Evolutionary conservation across 2,329 filamentous ascomycete genomes (phyloP), one percentile per base, ranked within the genome.

Genomic region (Daldinia sp.): DNA sequence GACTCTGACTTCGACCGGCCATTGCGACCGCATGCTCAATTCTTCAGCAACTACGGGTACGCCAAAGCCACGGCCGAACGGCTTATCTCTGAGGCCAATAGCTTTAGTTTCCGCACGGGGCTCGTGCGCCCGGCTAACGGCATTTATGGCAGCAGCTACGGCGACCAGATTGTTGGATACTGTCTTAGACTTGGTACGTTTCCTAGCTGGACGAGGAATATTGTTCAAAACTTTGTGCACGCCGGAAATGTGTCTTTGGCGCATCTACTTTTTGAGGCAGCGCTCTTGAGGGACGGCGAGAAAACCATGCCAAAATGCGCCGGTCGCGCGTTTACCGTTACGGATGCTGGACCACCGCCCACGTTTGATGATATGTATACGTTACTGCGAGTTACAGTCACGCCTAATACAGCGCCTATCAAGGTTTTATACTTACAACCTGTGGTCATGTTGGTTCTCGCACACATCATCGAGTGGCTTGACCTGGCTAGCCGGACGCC

Each of bases 211-310:
- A 79, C 82, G 28, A 73, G 75, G 4, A 79, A 81, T 15, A 77
- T 83, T 30, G 78, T 86, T 28, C 85, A 87, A 72, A 84, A 82
- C 74, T 86, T 84, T 72, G 82, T 86, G 53, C 79, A 83, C 67
- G 81, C 80, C 4, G 81, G 83, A 60, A 88, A 89, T 75, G 83
- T 86, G 66, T 84, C 86, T 9, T 77, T 87, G 18, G 85, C 82
- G 4, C 86, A 89, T 70, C 78, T 88, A 3, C 78, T 82, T 26
- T 85, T 86, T 74, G 86, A 88, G 75, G 81, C 82, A 18, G 83
- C 83, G 5, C 80, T 89, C 0, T 70, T 85, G 33, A 77, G 81
- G 50, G 69, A 75, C 54, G 70, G 33, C 51, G 70, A 33, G 28
- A 56, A 44, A 12, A 13, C 69, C 61, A 75, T 75, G 75, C 82